Conservation (phyloP, 2,329 filamentous ascomycete species). For the Coniochaeta sp. region DNA sequence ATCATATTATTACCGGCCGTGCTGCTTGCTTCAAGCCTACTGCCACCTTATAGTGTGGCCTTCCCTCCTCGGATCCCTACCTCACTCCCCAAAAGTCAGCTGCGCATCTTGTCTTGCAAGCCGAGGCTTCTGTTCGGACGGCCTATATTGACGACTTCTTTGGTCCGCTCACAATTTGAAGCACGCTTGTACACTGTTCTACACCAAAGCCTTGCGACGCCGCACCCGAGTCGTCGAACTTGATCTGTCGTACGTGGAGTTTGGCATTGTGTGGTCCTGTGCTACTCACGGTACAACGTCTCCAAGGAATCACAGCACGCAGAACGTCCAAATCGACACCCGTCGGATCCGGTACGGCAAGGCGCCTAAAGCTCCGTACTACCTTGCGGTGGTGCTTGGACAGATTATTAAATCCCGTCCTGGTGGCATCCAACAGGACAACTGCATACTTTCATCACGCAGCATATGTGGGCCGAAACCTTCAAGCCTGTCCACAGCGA, state of each 20-base stretch:
- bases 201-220: background rate
- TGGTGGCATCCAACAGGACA: background rate
- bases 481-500: background rate
- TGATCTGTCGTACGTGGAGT: background rate
- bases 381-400: background rate
- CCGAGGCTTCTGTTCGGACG: background rate
- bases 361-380: background rate
- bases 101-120: background rate
- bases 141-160: background rate
- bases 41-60: background rate
- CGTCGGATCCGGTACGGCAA: background rate
- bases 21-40: background rate
- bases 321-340: background rate
- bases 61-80: background rate
- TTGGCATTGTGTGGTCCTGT: background rate
- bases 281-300: background rate
- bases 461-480: background rate
- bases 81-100: background rate
- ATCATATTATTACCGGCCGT: background rate
- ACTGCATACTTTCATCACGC: background rate
- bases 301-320: background rate
- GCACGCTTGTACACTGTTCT: background rate
- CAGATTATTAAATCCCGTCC: background rate
- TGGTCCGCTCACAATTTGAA: background rate
- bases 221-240: conserved; percentile 1